phyloP scores from a whole-genome alignment of 2,329 filamentous ascomycete species.

The Aspergillus ochraceus region DNA sequence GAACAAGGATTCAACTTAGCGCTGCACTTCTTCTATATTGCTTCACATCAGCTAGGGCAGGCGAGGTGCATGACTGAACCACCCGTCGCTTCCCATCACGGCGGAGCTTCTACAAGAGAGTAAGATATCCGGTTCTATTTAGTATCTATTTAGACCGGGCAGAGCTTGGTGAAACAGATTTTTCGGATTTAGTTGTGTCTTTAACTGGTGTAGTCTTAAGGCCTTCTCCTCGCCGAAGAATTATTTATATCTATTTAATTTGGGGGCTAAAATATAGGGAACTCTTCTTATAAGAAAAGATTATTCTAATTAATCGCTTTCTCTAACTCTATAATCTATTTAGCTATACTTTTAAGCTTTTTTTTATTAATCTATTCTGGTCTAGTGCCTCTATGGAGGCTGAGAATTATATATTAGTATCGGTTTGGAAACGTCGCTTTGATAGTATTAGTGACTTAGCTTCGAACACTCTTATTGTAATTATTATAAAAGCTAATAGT shows the following conservation, averaged over 20 bases:
- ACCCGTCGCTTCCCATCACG: too few relatives aligned
- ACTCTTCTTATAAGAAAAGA: not conserved
- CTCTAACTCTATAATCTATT: not conserved
- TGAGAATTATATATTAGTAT: not conserved
- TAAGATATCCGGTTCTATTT: too few relatives aligned
- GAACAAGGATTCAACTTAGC: too few relatives aligned
- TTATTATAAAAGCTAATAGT: slow-evolving; percentile 15
- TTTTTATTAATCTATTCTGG: not conserved
- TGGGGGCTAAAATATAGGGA: not conserved
- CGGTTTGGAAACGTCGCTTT: not conserved
- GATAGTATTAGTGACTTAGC: not conserved
- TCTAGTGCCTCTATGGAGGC: not conserved
- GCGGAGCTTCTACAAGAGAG: too few relatives aligned
- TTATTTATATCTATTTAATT: not conserved
- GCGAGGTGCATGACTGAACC: too few relatives aligned
- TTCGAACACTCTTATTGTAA: slow-evolving; percentile 9
- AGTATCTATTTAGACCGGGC: slow-evolving; percentile 1
- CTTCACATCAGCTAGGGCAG: too few relatives aligned
- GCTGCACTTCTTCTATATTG: too few relatives aligned
- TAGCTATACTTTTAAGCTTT: not conserved
- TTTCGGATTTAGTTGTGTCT: slow-evolving; percentile 1
- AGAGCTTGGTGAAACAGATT: slow-evolving; percentile 6
- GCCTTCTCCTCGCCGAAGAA: not conserved
- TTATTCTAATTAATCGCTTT: not conserved
- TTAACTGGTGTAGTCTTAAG: not conserved